Conservation (phyloP, 2,329 filamentous ascomycete genomes). For the Diaporthe ampelina region DNA sequence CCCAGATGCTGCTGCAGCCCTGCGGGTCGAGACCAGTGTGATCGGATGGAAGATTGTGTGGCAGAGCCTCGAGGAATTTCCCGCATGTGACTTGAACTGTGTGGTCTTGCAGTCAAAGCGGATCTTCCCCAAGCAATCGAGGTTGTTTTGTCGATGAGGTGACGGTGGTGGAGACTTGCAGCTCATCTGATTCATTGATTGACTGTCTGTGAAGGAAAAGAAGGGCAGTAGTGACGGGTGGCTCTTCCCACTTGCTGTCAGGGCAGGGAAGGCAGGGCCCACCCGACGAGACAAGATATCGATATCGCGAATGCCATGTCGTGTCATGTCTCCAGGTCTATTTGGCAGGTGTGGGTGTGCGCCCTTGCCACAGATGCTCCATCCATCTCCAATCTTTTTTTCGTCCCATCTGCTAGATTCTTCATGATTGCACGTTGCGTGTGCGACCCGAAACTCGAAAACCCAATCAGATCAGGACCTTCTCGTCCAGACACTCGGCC, state of each 20-base stretch:
- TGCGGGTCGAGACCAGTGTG: conserved; percentile 5
- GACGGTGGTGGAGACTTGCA: conserved; percentile 14
- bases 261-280: conserved; percentile 4
- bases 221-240: background rate
- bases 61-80: background rate
- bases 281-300: conserved; percentile 9
- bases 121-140: background rate
- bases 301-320: conserved; percentile 29
- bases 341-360: background rate
- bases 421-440: background rate
- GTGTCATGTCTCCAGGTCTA: background rate
- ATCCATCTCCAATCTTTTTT: background rate
- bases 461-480: background rate
- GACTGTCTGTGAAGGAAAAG: background rate
- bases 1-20: background rate
- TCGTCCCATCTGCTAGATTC: background rate
- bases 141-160: background rate
- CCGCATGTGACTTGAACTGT: background rate
- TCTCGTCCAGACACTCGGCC: background rate
- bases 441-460: background rate
- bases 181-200: conserved; percentile 22
- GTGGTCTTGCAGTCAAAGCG: conserved; percentile 17
- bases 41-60: background rate
- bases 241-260: conserved; percentile 18
- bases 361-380: background rate